These are phyloP conservation scores for Epichloe uncinata DNA, from an alignment of 2,329 filamentous ascomycete species.

Conservation along the genomic window DNA sequence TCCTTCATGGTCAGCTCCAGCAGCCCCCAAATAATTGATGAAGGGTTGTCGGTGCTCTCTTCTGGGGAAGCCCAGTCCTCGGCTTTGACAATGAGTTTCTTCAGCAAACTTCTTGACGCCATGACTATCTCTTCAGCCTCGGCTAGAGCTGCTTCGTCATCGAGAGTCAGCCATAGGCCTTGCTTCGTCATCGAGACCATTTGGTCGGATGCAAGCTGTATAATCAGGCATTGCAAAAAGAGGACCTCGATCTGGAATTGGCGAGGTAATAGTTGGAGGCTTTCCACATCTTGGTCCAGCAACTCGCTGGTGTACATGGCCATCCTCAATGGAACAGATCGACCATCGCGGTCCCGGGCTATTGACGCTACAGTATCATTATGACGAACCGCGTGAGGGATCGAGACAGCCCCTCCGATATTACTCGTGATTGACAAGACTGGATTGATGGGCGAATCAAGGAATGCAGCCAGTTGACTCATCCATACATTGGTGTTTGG, in stretches of 20 bases:
- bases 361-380: slow-evolving; percentile 11
- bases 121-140: slow-evolving; percentile 32
- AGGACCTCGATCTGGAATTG: slow-evolving; percentile 36
- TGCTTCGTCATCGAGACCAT: slow-evolving; percentile 30
- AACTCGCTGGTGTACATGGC: slow-evolving; percentile 55
- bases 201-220: slow-evolving; percentile 41
- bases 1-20: slow-evolving; percentile 31
- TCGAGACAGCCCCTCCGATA: slow-evolving; percentile 55
- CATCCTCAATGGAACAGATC: slow-evolving; percentile 63
- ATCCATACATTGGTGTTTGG: slow-evolving; percentile 55
- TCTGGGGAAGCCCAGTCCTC: slow-evolving; percentile 24
- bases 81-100: slow-evolving; percentile 18
- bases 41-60: slow-evolving; percentile 17
- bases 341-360: slow-evolving; percentile 51
- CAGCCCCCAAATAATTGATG: slow-evolving; percentile 26
- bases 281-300: slow-evolving; percentile 28
- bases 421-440: slow-evolving; percentile 63
- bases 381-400: slow-evolving; percentile 23
- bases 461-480: slow-evolving; percentile 41
- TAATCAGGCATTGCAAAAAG: slow-evolving; percentile 37
- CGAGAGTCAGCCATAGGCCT: slow-evolving; percentile 33
- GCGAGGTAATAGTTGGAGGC: slow-evolving; percentile 24
- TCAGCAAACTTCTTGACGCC: slow-evolving; percentile 25
- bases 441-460: slow-evolving; percentile 38
- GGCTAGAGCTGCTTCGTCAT: slow-evolving; percentile 19